phyloP scores from a whole-genome alignment of 495 filamentous ascomycete species.

The Evansstolkia leycettana region DNA sequence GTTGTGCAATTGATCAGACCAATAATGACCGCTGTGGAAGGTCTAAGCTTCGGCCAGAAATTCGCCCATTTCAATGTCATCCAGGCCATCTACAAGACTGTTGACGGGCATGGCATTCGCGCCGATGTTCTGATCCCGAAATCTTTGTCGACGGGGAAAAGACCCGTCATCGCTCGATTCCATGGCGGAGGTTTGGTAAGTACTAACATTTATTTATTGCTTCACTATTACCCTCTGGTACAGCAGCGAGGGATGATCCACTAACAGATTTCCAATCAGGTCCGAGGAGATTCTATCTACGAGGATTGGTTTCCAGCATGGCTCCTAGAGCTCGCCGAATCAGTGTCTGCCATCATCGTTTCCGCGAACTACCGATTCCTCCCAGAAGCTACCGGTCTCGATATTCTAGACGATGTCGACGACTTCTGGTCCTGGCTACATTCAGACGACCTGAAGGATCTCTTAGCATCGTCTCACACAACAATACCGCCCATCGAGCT shows the following conservation, averaged over 20 bases:
- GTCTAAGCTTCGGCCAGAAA: no score
- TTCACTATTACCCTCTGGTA: no score
- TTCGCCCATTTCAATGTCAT: no score
- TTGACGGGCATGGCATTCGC: constrained; percentile 19
- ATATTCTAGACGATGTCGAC: constrained; percentile 34
- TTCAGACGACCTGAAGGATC: constrained; percentile 4
- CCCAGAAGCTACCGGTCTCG: constrained; percentile 31
- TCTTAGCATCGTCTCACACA: constrained; percentile 10
- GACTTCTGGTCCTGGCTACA: constrained; percentile 40
- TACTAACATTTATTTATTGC: constrained; percentile 4
- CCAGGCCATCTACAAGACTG: constrained; percentile 18
- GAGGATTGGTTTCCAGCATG: constrained; percentile 19
- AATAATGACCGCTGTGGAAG: no score
- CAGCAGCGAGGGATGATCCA: no score
- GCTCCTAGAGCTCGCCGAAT: constrained; percentile 17
- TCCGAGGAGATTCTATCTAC: constrained; percentile 20
- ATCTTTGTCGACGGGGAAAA: constrained; percentile 5
- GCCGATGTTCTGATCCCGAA: constrained; percentile 21
- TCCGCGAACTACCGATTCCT: constrained; percentile 38
- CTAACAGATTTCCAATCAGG: no score
- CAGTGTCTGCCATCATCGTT: constrained; percentile 26
- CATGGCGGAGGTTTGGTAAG: constrained; percentile 23
- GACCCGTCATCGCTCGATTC: constrained; percentile 18
- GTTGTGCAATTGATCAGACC: no score
- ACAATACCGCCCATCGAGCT: constrained; percentile 9